A percentile compares a stretch with the other conserved stretches of the same genome.
These are phyloP conservation scores for Rhytidiadelphus loreus DNA, from an alignment of 225 moss, liverwort and hornwort species.

Conservation along the genomic window DNA sequence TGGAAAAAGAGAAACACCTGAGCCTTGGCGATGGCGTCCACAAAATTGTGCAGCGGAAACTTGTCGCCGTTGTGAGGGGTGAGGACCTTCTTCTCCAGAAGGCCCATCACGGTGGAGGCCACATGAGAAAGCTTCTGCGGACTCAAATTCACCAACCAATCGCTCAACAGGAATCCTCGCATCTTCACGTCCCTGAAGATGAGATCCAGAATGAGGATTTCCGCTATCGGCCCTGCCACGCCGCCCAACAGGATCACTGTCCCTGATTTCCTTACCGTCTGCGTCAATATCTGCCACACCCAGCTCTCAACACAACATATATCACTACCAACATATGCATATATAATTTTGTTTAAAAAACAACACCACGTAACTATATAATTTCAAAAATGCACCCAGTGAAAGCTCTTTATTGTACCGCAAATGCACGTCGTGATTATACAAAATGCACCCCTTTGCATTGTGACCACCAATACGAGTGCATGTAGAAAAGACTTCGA, in stretches of 20 bases:
- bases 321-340: not conserved
- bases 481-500: not conserved
- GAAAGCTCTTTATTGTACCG: not conserved
- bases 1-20: not conserved
- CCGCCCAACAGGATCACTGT: not conserved
- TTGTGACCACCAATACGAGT: not conserved
- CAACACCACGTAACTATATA: no score
- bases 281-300: not conserved
- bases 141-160: not conserved
- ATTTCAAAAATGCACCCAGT: not conserved
- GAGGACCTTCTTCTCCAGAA: conserved; percentile 17
- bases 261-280: not conserved
- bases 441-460: not conserved
- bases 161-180: not conserved
- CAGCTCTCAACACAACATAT: not conserved
- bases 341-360: no score
- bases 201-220: not conserved
- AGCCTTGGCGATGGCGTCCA: not conserved
- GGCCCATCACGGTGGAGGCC: not conserved
- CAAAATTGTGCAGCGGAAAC: conserved; percentile 1
- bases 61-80: conserved; percentile 6
- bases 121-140: not conserved
- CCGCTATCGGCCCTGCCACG: not conserved
- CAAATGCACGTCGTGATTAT: not conserved
- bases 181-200: not conserved